Evolutionary conservation across 208 protist species (phyloP), one percentile per base, ranked within the genome.

Genomic region (Herpetomonas tarakana): DNA sequence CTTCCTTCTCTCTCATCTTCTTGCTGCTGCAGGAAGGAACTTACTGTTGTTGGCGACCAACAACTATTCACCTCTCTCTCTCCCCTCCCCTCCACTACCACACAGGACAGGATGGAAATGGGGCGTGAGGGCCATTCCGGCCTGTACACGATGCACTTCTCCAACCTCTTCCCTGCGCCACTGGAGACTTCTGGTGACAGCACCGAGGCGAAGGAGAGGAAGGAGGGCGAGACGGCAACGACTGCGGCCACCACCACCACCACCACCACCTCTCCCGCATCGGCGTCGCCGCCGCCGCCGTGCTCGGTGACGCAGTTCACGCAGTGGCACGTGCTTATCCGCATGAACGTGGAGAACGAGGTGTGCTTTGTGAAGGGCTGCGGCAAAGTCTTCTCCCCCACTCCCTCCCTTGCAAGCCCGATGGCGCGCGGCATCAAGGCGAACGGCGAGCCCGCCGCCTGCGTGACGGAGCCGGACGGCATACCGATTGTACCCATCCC

Each of bases 81-180:
- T n/a, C n/a, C n/a, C n/a, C n/a, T n/a, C n/a, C n/a, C n/a, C n/a
- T n/a, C n/a, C n/a, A n/a, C n/a, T n/a, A n/a, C n/a, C n/a, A n/a
- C n/a, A n/a, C n/a, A n/a, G n/a, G n/a, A n/a, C n/a, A n/a, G 26
- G 12, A 88, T 88, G 81, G 74, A 84, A 50, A 62, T 75, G 0
- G 66, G 69, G 54, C 70, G 75, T 30, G 83, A 83, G 45, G 78
- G 77, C 68, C 81, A 91, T 51, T 88, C 81, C 41, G 83, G 81
- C 30, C 71, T 93, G 21, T 93, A 88, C 70, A 91, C 83, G 30
- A 76, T 93, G 63, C 87, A 86, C 78, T 93, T 93, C 75, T 86
- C 81, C 39, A 75, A 81, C 22, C 62, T 88, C 41, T 82, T 78
- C 58, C 66, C 73, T 12, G 65, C 65, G 11, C 35, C 35, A 14